Evolutionary conservation across 176 grass and related monocot genomes (phyloP).

Genomic region (Rhipidocladum racemiflorum): DNA sequence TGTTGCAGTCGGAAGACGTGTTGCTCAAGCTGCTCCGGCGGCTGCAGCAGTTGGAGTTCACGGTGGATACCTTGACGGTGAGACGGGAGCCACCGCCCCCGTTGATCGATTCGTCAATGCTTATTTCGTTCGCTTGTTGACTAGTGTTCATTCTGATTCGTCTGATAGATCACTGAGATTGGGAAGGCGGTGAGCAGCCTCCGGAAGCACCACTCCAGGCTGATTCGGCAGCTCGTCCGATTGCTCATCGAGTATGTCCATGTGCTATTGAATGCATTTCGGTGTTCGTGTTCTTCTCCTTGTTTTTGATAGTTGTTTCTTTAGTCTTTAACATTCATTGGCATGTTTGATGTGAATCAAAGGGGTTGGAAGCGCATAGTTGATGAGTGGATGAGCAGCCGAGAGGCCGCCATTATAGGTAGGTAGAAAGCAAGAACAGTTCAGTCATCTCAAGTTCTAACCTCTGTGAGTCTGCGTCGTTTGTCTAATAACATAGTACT

Average conservation of each 20-base stretch:
- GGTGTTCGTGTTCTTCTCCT: neutral
- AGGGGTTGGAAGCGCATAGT: conserved; percentile 77
- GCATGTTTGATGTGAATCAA: conserved; percentile 31
- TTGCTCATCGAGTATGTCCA: conserved; percentile 61
- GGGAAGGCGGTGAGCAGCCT: conserved; percentile 53
- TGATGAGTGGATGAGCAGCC: conserved; percentile 60
- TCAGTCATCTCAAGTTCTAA: neutral
- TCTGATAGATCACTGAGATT: conserved; percentile 56
- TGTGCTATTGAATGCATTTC: neutral
- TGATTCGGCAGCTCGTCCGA: conserved; percentile 62
- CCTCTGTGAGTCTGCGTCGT: neutral
- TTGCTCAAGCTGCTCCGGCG: conserved; percentile 64
- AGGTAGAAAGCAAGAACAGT: conserved; percentile 16
- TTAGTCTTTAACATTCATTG: neutral
- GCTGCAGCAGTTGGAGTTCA: conserved; percentile 59
- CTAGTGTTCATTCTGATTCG: conserved; percentile 13
- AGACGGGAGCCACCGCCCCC: neutral
- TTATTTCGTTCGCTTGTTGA: neutral
- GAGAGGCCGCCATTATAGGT: conserved; percentile 56
- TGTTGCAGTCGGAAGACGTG: conserved; percentile 52
- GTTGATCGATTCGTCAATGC: neutral
- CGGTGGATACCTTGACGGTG: conserved; percentile 59
- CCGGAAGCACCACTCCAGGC: conserved; percentile 62
- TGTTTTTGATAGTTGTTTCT: neutral
- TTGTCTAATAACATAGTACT: neutral